These are phyloP conservation scores for Herpetospermum pedunculosum DNA, from an alignment of 306 rosid species.

Conservation along the genomic window DNA sequence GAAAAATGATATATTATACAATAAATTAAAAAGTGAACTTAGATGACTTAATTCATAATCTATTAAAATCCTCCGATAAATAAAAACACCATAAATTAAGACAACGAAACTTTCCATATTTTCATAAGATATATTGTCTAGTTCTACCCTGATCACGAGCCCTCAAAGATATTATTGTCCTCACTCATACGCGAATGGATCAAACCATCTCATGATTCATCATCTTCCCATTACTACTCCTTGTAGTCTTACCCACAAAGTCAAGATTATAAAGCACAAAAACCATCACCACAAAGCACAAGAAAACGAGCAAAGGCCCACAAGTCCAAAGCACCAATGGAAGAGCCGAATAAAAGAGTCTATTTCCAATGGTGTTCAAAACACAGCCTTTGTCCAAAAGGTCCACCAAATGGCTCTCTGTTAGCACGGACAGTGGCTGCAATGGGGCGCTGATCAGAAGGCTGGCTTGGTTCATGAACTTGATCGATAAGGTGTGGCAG, in stretches of 20 bases:
- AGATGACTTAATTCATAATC: no score
- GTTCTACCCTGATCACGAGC: no score
- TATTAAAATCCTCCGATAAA: no score
- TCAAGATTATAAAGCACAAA: constrained; percentile 78
- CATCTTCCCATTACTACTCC: background rate
- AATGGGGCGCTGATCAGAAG: constrained; percentile 61
- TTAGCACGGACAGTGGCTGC: constrained; percentile 25
- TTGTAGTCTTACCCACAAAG: constrained; percentile 23
- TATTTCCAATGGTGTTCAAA: constrained; percentile 62
- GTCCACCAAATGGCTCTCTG: constrained; percentile 15
- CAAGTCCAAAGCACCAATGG: constrained; percentile 84
- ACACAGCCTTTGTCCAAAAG: constrained; percentile 61
- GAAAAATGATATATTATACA: no score
- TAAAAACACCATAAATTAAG: no score
- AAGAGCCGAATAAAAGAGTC: constrained; percentile 66
- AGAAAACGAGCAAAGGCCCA: constrained; percentile 77
- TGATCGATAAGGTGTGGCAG: constrained; percentile 66
- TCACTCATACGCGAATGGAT: no score
- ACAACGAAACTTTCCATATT: no score
- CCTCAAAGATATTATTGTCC: no score
- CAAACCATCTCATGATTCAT: background rate
- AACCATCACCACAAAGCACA: constrained; percentile 47
- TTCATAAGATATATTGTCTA: no score
- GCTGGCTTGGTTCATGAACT: constrained; percentile 68
- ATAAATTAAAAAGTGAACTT: no score